phyloP scores from a whole-genome alignment of 108 stramenopile species.

The Fragilaria radians region DNA sequence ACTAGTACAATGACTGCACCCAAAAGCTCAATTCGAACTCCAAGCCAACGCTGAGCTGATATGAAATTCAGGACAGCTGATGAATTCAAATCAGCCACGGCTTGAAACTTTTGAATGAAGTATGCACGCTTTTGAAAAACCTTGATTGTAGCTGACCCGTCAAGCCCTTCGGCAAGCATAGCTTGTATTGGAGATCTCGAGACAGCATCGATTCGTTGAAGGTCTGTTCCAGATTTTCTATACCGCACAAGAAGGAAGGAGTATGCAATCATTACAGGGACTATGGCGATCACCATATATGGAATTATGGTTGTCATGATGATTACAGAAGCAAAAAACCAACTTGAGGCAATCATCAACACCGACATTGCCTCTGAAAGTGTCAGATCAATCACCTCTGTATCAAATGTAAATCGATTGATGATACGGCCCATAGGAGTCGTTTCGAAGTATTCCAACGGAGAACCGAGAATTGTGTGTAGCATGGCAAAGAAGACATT shows the following conservation, averaged over 20 bases:
- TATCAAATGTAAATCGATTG: conserved; percentile 91
- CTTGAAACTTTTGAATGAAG: conserved; percentile 47
- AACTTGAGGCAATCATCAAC: conserved; percentile 54
- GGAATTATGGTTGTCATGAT: conserved; percentile 68
- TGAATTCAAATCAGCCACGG: conserved; percentile 43
- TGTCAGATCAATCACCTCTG: conserved; percentile 72
- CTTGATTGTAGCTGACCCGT: conserved; percentile 72
- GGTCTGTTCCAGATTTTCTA: conserved; percentile 66
- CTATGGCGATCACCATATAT: conserved; percentile 48
- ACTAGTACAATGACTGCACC: conserved; percentile 62
- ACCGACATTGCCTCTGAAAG: conserved; percentile 68
- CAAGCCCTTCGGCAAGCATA: conserved; percentile 71
- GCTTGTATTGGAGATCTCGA: conserved; percentile 71
- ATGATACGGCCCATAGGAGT: conserved; percentile 90
- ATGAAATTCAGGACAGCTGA: conserved; percentile 72
- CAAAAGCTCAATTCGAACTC: conserved; percentile 72
- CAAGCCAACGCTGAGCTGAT: conserved; percentile 81
- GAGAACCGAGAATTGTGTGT: conserved; percentile 30
- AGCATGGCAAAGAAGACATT: conserved; percentile 21
- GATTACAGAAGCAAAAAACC: conserved; percentile 52
- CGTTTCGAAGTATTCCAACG: conserved; percentile 90
- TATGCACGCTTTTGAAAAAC: conserved; percentile 49
- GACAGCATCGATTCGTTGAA: conserved; percentile 79
- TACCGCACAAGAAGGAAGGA: conserved; percentile 59
- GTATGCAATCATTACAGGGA: conserved; percentile 50